A percentile compares a stretch with the other conserved stretches of the same genome.
phyloP scores from a whole-genome alignment of 2,329 filamentous ascomycete genomes.

The Triangularia setosa region DNA sequence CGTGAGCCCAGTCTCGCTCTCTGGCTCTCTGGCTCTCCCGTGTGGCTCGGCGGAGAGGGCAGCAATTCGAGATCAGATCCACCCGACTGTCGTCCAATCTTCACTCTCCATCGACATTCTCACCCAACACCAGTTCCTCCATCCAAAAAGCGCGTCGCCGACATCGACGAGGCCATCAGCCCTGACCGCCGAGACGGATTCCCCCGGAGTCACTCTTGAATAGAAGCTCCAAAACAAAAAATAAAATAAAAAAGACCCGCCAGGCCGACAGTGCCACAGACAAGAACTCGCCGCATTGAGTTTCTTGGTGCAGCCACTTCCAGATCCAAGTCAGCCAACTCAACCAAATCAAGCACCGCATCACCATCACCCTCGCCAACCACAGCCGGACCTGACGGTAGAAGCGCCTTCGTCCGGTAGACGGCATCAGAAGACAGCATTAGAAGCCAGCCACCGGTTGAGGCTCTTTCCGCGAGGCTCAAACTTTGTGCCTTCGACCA shows the following conservation, averaged over 20 bases:
- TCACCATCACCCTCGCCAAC: background rate
- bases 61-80: conserved; percentile 26
- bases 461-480: background rate
- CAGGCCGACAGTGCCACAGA: background rate
- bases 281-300: background rate
- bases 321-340: background rate
- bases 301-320: background rate
- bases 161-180: background rate
- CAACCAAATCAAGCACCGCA: background rate
- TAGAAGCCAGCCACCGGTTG: background rate
- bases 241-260: background rate
- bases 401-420: background rate
- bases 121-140: conserved; percentile 1
- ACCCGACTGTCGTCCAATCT: conserved; percentile 23
- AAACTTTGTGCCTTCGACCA: background rate
- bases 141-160: conserved; percentile 12
- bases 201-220: background rate
- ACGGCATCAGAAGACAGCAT: background rate
- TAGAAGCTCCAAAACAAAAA: background rate
- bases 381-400: background rate
- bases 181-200: background rate
- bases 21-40: background rate
- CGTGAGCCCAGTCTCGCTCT: background rate
- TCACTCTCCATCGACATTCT: conserved; percentile 11
- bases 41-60: conserved; percentile 1